Evolutionary conservation across 2,329 filamentous ascomycete genomes (phyloP).

Genomic region (Diaporthe caulivora): DNA sequence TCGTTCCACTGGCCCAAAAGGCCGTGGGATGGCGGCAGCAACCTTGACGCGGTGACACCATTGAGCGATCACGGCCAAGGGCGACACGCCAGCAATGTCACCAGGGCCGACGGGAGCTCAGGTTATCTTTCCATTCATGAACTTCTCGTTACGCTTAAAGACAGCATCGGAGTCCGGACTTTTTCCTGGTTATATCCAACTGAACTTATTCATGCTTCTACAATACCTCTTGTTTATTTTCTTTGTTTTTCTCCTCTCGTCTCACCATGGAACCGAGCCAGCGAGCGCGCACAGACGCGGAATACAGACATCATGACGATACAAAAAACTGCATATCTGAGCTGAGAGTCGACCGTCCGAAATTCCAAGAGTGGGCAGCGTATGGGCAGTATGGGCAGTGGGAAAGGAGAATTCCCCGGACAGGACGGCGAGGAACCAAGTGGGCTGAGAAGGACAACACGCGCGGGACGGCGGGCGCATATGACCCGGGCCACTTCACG

Average conservation of each 20-base stretch:
- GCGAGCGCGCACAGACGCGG: constrained; percentile 17
- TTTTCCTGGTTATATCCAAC: constrained; percentile 34
- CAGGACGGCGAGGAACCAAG: neutral
- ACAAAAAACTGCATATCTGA: constrained; percentile 21
- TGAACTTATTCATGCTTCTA: constrained; percentile 34
- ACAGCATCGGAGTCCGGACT: constrained; percentile 37
- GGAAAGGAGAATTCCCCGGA: neutral
- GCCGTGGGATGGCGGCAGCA: constrained; percentile 39
- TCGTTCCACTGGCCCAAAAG: constrained; percentile 40
- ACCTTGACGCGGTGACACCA: constrained; percentile 40
- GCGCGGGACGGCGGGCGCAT: neutral
- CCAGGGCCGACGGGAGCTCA: constrained; percentile 32
- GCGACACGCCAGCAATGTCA: constrained; percentile 29
- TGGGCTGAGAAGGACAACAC: neutral
- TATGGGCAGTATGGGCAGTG: neutral
- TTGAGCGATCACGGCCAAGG: constrained; percentile 31
- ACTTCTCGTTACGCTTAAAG: constrained; percentile 33
- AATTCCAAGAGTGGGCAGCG: neutral
- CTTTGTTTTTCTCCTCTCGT: neutral
- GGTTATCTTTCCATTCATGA: constrained; percentile 30
- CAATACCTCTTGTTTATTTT: neutral
- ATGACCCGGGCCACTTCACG: neutral
- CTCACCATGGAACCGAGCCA: neutral
- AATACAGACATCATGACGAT: constrained; percentile 26
- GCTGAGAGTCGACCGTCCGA: neutral